Conservation (phyloP, 1,284 basidiomycete genomes). For the Leccinum subatratum region DNA sequence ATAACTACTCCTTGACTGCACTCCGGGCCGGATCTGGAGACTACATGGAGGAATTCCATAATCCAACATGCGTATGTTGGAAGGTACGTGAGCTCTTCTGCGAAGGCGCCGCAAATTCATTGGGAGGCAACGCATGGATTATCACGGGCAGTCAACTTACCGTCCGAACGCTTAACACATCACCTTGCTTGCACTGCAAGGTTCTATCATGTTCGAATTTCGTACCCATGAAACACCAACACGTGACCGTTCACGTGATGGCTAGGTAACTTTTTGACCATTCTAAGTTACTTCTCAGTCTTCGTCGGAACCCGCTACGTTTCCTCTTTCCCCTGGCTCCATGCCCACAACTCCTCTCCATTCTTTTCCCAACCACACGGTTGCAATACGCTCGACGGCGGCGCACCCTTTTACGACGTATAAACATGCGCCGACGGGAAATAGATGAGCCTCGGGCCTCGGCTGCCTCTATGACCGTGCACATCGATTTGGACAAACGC, state of each 20-base stretch:
- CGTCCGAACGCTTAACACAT: neutral
- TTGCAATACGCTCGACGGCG: conserved; percentile 68
- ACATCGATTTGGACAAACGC: conserved; percentile 83
- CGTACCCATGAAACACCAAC: too few species aligned
- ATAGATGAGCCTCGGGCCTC: conserved; percentile 74
- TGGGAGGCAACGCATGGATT: neutral
- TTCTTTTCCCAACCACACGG: conserved; percentile 49
- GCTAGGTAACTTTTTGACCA: too few species aligned
- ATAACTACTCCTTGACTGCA: neutral
- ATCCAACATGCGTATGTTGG: neutral
- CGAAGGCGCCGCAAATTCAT: neutral
- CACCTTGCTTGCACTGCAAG: too few species aligned
- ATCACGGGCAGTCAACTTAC: too few species aligned
- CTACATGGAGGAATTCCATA: too few species aligned
- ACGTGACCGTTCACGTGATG: too few species aligned
- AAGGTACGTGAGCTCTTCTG: neutral
- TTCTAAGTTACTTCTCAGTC: neutral
- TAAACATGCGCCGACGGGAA: conserved; percentile 70
- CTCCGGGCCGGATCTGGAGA: neutral
- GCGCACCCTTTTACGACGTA: conserved; percentile 74
- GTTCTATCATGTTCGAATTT: too few species aligned
- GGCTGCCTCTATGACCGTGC: conserved; percentile 95
- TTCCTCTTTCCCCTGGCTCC: conserved; percentile 64
- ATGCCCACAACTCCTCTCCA: conserved; percentile 38
- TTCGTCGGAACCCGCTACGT: conserved; percentile 64